These are phyloP conservation scores for Kodamaea jinghongensis DNA, from an alignment of 805 yeast species.

Conservation along the genomic window DNA sequence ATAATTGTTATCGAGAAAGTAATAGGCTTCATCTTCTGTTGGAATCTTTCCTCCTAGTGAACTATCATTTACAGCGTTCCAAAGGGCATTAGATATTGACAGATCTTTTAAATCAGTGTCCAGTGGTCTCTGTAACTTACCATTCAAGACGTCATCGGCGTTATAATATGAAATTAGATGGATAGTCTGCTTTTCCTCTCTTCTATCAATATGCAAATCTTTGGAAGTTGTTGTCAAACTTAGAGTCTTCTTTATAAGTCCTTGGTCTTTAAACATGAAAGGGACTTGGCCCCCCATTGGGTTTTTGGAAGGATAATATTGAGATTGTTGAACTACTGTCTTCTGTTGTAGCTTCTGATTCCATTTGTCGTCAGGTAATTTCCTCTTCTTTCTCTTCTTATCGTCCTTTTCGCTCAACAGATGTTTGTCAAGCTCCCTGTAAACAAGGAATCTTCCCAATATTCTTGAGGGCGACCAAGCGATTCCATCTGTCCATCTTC, in stretches of 20 bases:
- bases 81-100: conserved; percentile 45
- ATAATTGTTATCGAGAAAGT: conserved; percentile 44
- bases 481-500: conserved; percentile 96
- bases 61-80: conserved; percentile 56
- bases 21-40: conserved; percentile 50
- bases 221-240: conserved; percentile 40
- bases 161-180: conserved; percentile 80
- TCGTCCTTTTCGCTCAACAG: conserved; percentile 44
- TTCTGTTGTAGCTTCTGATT: conserved; percentile 8
- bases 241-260: conserved; percentile 80
- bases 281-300: conserved; percentile 48
- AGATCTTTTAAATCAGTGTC: conserved; percentile 51
- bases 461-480: conserved; percentile 92
- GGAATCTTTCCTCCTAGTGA: conserved; percentile 56
- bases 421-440: conserved; percentile 57
- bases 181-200: conserved; percentile 43
- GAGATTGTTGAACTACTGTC: conserved; percentile 5
- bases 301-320: conserved; percentile 13
- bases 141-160: conserved; percentile 67
- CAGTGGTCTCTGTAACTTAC: conserved; percentile 56
- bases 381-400: conserved; percentile 38
- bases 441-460: conserved; percentile 78
- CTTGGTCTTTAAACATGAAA: conserved; percentile 65
- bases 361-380: conserved; percentile 12
- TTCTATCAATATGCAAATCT: conserved; percentile 25